Percentiles rank a stretch among this genome's conserved stretches.
These are phyloP conservation scores for Conticribra guillardii DNA, from an alignment of 108 stramenopile species.

Conservation along the genomic window DNA sequence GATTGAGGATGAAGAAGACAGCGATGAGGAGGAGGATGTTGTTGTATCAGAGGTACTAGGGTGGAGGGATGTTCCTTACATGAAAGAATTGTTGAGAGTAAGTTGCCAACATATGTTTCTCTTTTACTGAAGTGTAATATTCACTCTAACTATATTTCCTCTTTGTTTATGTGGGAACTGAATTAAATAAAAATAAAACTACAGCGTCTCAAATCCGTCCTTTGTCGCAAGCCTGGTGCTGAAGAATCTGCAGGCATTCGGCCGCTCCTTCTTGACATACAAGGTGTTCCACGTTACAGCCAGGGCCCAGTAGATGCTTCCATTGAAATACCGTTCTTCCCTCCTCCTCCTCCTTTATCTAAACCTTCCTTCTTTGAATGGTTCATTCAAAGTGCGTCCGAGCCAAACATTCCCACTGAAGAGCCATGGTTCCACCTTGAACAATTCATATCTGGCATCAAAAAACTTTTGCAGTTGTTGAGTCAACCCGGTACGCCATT, in stretches of 20 bases:
- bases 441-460: conserved; percentile 30
- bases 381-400: neutral
- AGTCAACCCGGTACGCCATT: conserved; percentile 32
- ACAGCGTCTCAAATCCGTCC: conserved; percentile 68
- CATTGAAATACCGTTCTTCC: conserved; percentile 46
- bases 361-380: neutral
- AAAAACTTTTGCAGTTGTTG: conserved; percentile 29
- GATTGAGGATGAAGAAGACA: conserved; percentile 7
- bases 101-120: conserved; percentile 21
- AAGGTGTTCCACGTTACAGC: conserved; percentile 76
- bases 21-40: conserved; percentile 6
- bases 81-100: conserved; percentile 72
- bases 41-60: conserved; percentile 24
- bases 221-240: conserved; percentile 65
- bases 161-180: too few relatives aligned
- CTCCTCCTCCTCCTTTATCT: neutral
- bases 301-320: conserved; percentile 40
- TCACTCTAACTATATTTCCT: neutral
- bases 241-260: conserved; percentile 86
- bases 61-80: conserved; percentile 49
- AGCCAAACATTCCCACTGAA: neutral
- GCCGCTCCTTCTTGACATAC: conserved; percentile 83
- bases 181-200: neutral
- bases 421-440: conserved; percentile 40
- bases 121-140: neutral